These are phyloP conservation scores for Termitomyces sp. DNA, from an alignment of 768 basidiomycete species.

Conservation along the genomic window DNA sequence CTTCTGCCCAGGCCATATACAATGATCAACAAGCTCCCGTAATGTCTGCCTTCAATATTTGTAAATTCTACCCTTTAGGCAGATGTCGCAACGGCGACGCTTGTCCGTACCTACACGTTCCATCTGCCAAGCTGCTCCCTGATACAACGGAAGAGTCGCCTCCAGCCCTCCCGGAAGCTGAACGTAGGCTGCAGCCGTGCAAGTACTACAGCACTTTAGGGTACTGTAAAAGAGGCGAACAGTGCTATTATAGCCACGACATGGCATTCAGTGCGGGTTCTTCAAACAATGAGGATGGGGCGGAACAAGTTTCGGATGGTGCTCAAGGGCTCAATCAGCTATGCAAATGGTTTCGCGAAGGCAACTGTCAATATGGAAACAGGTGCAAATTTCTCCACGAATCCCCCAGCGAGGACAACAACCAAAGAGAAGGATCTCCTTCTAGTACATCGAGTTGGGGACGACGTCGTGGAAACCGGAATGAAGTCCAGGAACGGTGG, in stretches of 20 bases:
- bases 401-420: not conserved
- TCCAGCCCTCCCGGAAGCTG: not conserved
- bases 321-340: not conserved
- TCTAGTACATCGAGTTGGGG: not conserved
- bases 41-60: constrained; percentile 17
- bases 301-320: not conserved
- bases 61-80: constrained; percentile 32
- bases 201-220: constrained; percentile 18
- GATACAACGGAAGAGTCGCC: not conserved
- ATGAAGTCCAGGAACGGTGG: not conserved
- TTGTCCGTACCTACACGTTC: constrained; percentile 32
- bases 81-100: constrained; percentile 34
- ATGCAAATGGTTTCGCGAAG: constrained; percentile 4
- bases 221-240: constrained; percentile 9
- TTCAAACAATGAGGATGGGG: not conserved
- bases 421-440: not conserved
- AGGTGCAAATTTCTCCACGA: constrained; percentile 8
- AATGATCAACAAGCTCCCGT: not conserved
- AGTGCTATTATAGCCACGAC: constrained; percentile 11
- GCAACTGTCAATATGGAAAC: constrained; percentile 4
- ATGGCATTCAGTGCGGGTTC: not conserved
- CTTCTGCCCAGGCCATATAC: not conserved
- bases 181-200: constrained; percentile 11
- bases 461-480: not conserved
- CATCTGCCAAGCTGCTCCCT: constrained; percentile 11